Evolutionary conservation across 257 asterid genomes (phyloP), one percentile per base, ranked within the genome.

Genomic region (Solanum pennellii): DNA sequence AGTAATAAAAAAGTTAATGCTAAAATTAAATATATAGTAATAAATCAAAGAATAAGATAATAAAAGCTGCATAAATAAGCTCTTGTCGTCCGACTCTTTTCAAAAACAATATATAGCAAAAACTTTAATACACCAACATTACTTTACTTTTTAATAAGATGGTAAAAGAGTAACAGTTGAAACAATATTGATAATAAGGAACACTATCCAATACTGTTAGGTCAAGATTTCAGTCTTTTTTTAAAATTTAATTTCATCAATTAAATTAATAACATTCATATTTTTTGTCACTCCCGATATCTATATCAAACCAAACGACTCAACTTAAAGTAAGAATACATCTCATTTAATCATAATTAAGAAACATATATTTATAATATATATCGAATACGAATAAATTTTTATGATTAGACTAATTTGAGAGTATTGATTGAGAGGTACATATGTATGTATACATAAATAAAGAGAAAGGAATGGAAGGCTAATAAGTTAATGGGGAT

Each of bases 401-500:
- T 25, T 25, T 66, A 65, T 11, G 3, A 69, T 44, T 1, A 27
- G 29, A 16, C 18, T 9, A 47, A 27, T 80, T 80, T 80, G 27
- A 25, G 27, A 79, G 42, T 15, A 16, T 2, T 25, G 42, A 80
- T 75, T 6, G 5, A 41, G 11, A 47, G 27, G 42, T 9, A 29
- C 31, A 31, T 31, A 31, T 31, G 3, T 27, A 27, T 27, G n/a
- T 31, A 31, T 31, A 33, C 35, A 41, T 23, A 23, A 12, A 47
- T 29, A 29, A 29, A 23, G 56, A 75, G 83, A 39, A 41, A 12
- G 52, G 31, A 13, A n/a, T 75, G 20, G 33, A 75, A 41, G 35
- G 8, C n/a, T 29, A 65, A 82, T 18, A 66, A 62, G 86, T 83
- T 44, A 83, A 77, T 88, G 92, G 92, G 90, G 89, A 87, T 89